Evolutionary conservation across 2,329 filamentous ascomycete genomes (phyloP), one percentile per base, ranked within the genome.

Genomic region (Karstenula rhodostoma): DNA sequence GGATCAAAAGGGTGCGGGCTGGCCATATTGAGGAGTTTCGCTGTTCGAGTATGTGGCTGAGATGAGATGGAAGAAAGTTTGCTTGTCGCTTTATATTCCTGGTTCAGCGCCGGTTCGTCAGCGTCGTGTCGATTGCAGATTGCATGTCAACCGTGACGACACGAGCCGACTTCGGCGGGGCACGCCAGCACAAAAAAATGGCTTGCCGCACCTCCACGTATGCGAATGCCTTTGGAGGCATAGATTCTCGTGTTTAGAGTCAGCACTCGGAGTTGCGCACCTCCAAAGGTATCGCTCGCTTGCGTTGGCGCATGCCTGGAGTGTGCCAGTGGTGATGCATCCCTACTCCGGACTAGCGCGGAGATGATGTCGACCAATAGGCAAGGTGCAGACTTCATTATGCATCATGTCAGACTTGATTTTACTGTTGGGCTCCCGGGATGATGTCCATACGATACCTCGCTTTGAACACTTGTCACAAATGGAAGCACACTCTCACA

Each of bases 261-360:
- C 33, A 52, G 29, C 35, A 42, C 19, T 37, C 49, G 49, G 49
- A 42, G 35, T 19, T 29, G 9, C 12, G 49, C 49, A 52, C 49
- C 49, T 52, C 49, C 35, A 52, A 52, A 52, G 49, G 49, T 52
- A 52, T 42, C 49, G 49, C 49, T 52, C 33, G 33, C 49, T 42
- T 27, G 35, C 22, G 49, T 19, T 37, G 19, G 33, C 49, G 33
- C 49, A n/a, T 13, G n/a, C 2, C 32, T 52, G 22, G 22, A 33
- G 8, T 13, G 32, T 13, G 29, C 25, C 17, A 27, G 19, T 35
- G 29, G 29, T 51, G 19, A 23, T 35, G 19, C 22, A 13, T 10
- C 19, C 35, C 15, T 23, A 33, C 19, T 37, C 22, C 22, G 23
- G 44, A 47, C 44, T 27, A 47, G 44, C 23, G 25, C 23, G 10